Base-by-base conservation (phyloP, 495 filamentous ascomycete genomes). In the Aspergillus hancockii region DNA sequence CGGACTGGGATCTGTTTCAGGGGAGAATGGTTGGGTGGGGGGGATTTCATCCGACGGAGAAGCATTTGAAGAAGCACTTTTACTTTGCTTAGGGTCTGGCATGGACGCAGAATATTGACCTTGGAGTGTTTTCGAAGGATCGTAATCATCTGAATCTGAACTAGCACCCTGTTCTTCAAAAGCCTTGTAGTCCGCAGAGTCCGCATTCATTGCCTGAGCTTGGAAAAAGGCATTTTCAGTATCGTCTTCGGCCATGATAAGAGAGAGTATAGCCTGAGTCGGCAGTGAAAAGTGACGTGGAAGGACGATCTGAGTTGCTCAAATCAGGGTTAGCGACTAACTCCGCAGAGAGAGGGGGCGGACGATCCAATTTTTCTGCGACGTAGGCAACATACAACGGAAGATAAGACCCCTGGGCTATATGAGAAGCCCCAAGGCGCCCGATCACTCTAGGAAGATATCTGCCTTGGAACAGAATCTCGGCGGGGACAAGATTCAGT, bases 191-290 rank as follows among this genome's bases (percentile, higher is more conserved):
- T 67, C 65, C 57, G 63, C 69, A 59, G 71, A 75, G 55, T 80
- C 80, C 68, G 74, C 59, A 55, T 71, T 73, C 71, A 77, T 84
- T 62, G 77, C 78, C 66, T 81, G 78, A 63, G 78, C 82, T 66
- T 84, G 80, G 55, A 77, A 78, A 66, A 88, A 86, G 66, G 86
- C 84, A 57, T 81, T 71, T 71, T 88, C 85, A 53, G 82, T 78
- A 63, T 85, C 82, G 61, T 81, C 74, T 65, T 85, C 83, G 55
- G 81, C 82, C 85, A 87, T 87, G 69, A 57, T 60, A 54, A 63
- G 51, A 50, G 51, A 50, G 60, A 30, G 49, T 54, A 57, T 52
- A 51, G 61, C 50, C 52, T 63, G 60, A 8, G 19, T 21, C 13
- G 47, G n/a, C 49, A 51, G 41, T 55, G n/a, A 53, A 57, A 45